These are phyloP conservation scores for Fusarium cicatricum DNA, from an alignment of 2,329 filamentous ascomycete genomes.

Conservation along the genomic window DNA sequence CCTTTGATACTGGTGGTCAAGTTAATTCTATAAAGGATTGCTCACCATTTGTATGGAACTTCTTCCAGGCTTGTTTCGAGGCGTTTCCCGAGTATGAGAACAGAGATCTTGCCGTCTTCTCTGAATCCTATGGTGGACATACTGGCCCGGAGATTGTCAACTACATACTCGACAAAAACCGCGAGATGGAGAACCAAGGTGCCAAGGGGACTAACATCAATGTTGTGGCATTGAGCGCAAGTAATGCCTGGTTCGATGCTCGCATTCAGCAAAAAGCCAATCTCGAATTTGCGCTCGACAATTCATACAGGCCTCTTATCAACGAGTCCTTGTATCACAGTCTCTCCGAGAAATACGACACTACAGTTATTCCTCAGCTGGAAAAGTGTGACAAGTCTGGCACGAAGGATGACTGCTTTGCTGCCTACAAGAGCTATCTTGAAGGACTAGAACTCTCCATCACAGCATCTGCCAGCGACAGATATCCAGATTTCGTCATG, in stretches of 20 bases:
- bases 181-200: neutral
- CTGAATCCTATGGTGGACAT: neutral
- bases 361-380: neutral
- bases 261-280: neutral
- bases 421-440: neutral
- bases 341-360: neutral
- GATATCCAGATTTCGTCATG: neutral
- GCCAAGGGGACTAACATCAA: neutral
- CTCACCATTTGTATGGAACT: neutral
- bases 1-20: neutral
- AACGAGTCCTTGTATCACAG: neutral
- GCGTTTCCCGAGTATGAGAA: neutral
- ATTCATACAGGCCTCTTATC: neutral
- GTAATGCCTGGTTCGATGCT: constrained; percentile 1
- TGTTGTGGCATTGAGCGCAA: neutral
- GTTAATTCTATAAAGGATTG: neutral
- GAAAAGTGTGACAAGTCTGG: neutral
- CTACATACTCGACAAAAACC: neutral
- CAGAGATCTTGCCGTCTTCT: neutral
- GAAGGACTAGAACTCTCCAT: neutral
- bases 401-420: neutral
- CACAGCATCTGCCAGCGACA: neutral
- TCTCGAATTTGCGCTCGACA: neutral
- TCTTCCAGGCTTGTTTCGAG: neutral
- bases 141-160: neutral